Conservation (phyloP, 768 basidiomycete genomes). For the Kwoniella europaea region DNA sequence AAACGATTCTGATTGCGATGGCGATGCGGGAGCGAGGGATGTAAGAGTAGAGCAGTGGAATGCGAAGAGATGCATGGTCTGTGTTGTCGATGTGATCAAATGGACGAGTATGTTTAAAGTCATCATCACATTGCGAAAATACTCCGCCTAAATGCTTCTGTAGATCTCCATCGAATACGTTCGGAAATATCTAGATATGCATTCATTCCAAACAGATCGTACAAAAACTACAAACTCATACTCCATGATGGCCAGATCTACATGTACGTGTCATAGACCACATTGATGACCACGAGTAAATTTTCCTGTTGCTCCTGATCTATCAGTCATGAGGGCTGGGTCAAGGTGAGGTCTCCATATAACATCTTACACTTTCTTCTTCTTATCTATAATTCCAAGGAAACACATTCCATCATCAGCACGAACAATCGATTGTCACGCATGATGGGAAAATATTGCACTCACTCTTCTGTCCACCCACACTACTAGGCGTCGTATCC, state of each 20-base stretch:
- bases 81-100: too few relatives aligned
- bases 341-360: neutral
- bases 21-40: too few relatives aligned
- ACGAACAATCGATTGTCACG: too few relatives aligned
- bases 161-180: neutral
- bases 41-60: too few relatives aligned
- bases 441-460: neutral
- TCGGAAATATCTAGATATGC: neutral
- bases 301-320: too few relatives aligned
- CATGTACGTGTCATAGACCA: too few relatives aligned
- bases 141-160: neutral
- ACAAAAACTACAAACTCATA: neutral
- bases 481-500: slow-evolving; percentile 38
- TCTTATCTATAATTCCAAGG: slow-evolving; percentile 22
- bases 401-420: neutral
- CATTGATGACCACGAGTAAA: too few relatives aligned
- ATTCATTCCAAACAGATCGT: neutral
- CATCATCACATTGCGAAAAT: too few relatives aligned
- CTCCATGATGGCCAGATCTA: neutral
- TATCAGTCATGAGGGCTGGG: too few relatives aligned
- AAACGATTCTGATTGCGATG: too few relatives aligned
- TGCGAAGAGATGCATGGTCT: too few relatives aligned
- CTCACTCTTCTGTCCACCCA: slow-evolving; percentile 35
- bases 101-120: too few relatives aligned
- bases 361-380: slow-evolving; percentile 28